Base-by-base conservation (phyloP, 306 rosid species). In the Quercus robur region DNA sequence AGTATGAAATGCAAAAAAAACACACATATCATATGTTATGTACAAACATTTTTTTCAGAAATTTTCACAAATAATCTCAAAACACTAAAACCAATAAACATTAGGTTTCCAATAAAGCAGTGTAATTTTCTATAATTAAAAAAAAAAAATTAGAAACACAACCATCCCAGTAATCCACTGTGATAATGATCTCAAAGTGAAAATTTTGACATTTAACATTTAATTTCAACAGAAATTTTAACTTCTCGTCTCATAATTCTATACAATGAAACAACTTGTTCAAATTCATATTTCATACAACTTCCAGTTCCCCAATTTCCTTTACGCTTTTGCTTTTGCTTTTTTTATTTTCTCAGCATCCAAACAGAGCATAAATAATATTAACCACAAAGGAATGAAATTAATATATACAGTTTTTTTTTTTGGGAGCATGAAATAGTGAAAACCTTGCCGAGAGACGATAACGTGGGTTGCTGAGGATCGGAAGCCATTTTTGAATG, bases 401-500 rank as follows among this genome's bases (percentile, higher is more conserved):
- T 51, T 14, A 28, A 30, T 17, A 38, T 15, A 41, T 10, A 28
- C 4, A 21, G 14, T 17, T 31, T 25, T 5, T 9, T 49, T 26
- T 26, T 33, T 67, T 58, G 83, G 5, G 28, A 81, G 75, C 26
- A 31, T 21, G 52, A 17, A 49, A 31, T 33, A 54, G 44, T 13
- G 55, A 54, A 25, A 30, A 92, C 93, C 97, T 87, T 51, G 55
- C 56, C 70, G 67, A 63, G 21, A 59, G 91, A 86, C 75, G 87
- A 58, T 20, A 57, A 72, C 28, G 81, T 1, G 8, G 51, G 83
- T 74, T 69, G 89, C 74, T 86, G 89, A n/a, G 79, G 85, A 75
- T 88, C 92, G 18, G 92, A 81, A 26, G 91, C 90, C 98, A 93
- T 91, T 68, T 91, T 68, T 69, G 23, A 52, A 52, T 15, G 49